Evolutionary conservation across 2,329 filamentous ascomycete genomes (phyloP).

Genomic region (Calonectria hongkongensis): DNA sequence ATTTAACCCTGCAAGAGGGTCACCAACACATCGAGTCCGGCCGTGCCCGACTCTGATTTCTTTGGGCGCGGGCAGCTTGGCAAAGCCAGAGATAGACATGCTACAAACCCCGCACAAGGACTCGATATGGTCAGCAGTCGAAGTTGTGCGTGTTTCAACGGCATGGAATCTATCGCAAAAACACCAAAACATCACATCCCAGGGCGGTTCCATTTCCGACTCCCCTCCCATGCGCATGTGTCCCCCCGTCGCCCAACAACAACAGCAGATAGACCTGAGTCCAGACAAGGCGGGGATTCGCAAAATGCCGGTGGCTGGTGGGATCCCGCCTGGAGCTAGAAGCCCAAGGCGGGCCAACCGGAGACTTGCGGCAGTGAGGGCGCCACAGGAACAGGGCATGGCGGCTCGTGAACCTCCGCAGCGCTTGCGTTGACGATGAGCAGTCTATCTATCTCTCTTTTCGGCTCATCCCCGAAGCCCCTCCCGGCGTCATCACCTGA

Average conservation of each 20-base stretch:
- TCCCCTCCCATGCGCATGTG: background rate
- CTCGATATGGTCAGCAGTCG: background rate
- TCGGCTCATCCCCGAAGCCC: background rate
- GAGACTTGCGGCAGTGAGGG: conserved; percentile 9
- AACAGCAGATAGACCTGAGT: background rate
- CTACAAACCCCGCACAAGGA: background rate
- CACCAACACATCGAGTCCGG: background rate
- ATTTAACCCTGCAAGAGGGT: background rate
- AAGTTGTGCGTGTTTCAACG: conserved; percentile 3
- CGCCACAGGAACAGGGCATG: conserved; percentile 1
- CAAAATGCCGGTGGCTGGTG: conserved; percentile 24
- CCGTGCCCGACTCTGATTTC: background rate
- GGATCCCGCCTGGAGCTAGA: background rate
- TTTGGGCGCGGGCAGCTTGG: background rate
- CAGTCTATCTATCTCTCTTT: background rate
- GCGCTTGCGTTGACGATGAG: background rate
- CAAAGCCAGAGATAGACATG: background rate
- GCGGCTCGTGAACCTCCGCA: conserved; percentile 10
- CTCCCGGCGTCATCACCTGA: conserved; percentile 5
- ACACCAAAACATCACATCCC: background rate
- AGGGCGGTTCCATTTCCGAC: background rate
- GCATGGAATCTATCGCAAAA: conserved; percentile 7
- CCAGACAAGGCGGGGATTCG: conserved; percentile 3
- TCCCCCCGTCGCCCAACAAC: background rate
- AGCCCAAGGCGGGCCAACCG: background rate